A percentile compares a stretch with the other conserved stretches of the same genome.
These are phyloP conservation scores for Tulasnella sp. DNA, from an alignment of 768 basidiomycete species.

Conservation along the genomic window DNA sequence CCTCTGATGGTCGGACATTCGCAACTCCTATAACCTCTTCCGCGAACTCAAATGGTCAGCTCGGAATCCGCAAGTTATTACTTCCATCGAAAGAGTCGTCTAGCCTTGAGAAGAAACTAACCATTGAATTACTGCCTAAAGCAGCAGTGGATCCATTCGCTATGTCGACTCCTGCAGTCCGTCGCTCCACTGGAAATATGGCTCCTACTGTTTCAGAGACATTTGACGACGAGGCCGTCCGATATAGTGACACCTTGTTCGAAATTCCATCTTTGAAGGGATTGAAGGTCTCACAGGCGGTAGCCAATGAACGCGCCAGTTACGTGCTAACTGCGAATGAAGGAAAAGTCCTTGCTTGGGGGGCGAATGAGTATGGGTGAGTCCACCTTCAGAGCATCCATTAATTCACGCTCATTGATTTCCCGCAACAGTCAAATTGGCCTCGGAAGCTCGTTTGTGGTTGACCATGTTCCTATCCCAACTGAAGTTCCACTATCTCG, in stretches of 20 bases:
- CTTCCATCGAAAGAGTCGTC: conserved; percentile 25
- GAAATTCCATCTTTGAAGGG: conserved; percentile 64
- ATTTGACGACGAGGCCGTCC: conserved; percentile 34
- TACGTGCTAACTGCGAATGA: conserved; percentile 47
- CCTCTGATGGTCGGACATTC: conserved; percentile 53
- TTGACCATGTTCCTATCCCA: conserved; percentile 63
- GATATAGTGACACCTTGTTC: conserved; percentile 55
- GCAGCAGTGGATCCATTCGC: conserved; percentile 39
- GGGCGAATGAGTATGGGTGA: conserved; percentile 77
- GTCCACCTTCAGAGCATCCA: conserved; percentile 16
- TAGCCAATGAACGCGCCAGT: conserved; percentile 58
- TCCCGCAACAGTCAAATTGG: conserved; percentile 55
- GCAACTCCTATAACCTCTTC: conserved; percentile 58
- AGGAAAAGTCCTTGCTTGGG: conserved; percentile 77
- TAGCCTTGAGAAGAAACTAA: too few relatives aligned
- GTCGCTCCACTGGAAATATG: conserved; percentile 18
- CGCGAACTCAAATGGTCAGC: conserved; percentile 73
- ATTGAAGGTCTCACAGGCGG: conserved; percentile 51
- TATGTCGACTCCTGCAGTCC: conserved; percentile 33
- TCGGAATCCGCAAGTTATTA: conserved; percentile 59
- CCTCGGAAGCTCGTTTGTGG: conserved; percentile 45
- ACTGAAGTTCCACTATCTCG: conserved; percentile 72
- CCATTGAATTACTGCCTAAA: conserved; percentile 45
- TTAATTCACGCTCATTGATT: conserved; percentile 3
- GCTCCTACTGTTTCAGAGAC: conserved; percentile 2